Evolutionary conservation across 1,284 basidiomycete species (phyloP), one percentile per base, ranked within the genome.

Genomic region (Leccinum subatratum): DNA sequence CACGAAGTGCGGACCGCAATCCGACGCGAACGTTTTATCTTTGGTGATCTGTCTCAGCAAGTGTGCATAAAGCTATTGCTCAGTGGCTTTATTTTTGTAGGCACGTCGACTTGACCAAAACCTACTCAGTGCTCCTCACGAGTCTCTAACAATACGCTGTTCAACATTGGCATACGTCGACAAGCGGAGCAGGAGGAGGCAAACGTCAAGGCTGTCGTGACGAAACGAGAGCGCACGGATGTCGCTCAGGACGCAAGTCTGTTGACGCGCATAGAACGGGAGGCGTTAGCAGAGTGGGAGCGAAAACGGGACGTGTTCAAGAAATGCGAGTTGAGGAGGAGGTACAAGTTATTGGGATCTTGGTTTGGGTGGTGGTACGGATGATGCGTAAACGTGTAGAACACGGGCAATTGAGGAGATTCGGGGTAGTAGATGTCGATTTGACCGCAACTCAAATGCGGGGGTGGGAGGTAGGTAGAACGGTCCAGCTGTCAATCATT

Each of bases 21-120:
- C 92, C 93, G 6, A 85, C 89, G 1, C 83, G 93, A 59, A 94
- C 91, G 61, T 92, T 94, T 75, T 95, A 93, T 79, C 85, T 96
- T 20, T 97, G 95, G 95, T 93, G 71, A 54, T 82, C 72, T n/a
- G 14, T 57, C 6, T 9, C 1, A 5, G 5, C 3, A 57, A 32
- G 25, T 1, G 16, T 58, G 18, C 18, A 45, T 57, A 1, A 4
- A 9, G 8, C 6, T 1, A 57, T 12, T 54, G 5, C 30, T 30
- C 32, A 25, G 7, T 22, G 25, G 8, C 9, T 51, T 18, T 16
- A 16, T 45, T 30, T 14, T 63, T 58, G 34, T 51, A 92, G 90
- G 90, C 88, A 91, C 75, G 92, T 96, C 64, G 94, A 97, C 77
- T 82, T 92, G 7, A 81, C 85, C 45, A 93, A 94, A 74, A 91